Evolutionary conservation across 73 alveolate species (phyloP).

Genomic region (Tetrahymena malaccensis): DNA sequence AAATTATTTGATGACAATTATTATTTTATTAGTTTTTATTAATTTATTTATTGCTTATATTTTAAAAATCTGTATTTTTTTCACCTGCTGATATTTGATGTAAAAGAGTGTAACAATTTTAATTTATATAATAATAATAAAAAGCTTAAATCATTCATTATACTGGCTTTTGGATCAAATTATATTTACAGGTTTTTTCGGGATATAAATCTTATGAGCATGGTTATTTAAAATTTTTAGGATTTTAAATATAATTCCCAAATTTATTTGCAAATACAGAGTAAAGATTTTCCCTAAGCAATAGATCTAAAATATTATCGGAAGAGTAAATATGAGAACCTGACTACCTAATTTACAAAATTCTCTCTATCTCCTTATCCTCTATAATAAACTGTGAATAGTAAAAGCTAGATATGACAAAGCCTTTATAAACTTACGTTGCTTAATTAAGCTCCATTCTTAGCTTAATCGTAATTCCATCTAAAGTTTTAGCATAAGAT

Average conservation of each 20-base stretch:
- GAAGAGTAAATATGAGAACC: not conserved
- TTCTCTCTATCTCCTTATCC: not conserved
- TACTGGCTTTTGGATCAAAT: not conserved
- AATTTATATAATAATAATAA: too few species aligned
- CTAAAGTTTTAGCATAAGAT: not conserved
- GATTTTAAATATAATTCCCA: not conserved
- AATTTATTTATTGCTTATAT: too few species aligned
- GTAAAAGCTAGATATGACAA: not conserved
- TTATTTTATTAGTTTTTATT: too few species aligned
- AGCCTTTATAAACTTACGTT: not conserved
- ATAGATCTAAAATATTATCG: not conserved
- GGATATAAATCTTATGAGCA: not conserved
- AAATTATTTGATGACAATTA: too few species aligned
- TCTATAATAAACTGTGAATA: not conserved
- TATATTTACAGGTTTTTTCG: not conserved
- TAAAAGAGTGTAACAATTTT: too few species aligned
- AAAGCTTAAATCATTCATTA: not conserved
- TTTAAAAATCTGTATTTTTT: too few species aligned
- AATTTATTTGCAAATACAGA: not conserved
- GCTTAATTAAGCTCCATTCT: not conserved
- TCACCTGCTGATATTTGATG: too few species aligned
- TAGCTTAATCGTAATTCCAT: not conserved
- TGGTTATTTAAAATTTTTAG: not conserved
- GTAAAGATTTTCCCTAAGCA: not conserved
- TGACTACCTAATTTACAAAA: not conserved